Percentiles rank a stretch among this genome's conserved stretches.
phyloP scores from a whole-genome alignment of 2,329 filamentous ascomycete genomes.

The Epichloe sibirici region DNA sequence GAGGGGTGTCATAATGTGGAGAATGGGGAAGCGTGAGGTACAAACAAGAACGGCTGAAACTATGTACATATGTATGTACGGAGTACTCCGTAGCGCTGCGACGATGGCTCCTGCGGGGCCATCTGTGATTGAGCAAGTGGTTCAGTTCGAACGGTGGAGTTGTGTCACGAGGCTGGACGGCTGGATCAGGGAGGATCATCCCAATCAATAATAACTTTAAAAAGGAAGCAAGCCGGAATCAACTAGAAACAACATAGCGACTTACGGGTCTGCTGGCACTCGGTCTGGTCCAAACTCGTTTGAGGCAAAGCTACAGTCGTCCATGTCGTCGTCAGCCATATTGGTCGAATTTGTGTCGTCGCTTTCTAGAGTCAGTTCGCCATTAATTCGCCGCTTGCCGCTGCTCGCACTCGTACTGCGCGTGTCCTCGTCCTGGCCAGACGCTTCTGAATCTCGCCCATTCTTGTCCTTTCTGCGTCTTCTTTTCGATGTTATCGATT shows the following conservation, averaged over 20 bases:
- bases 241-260: background rate
- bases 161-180: too few relatives aligned
- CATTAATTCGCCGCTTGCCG: slow-evolving; percentile 11
- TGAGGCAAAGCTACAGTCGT: slow-evolving; percentile 21
- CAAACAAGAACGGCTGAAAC: too few relatives aligned
- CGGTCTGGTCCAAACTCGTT: slow-evolving; percentile 20
- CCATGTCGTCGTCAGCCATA: slow-evolving; percentile 20
- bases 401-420: slow-evolving; percentile 21
- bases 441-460: slow-evolving; percentile 23
- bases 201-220: too few relatives aligned
- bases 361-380: slow-evolving; percentile 24
- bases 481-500: slow-evolving; percentile 36
- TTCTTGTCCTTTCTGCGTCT: slow-evolving; percentile 34
- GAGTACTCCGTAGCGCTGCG: too few relatives aligned
- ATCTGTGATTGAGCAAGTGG: too few relatives aligned
- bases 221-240: background rate
- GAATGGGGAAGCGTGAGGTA: too few relatives aligned
- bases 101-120: too few relatives aligned
- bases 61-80: too few relatives aligned
- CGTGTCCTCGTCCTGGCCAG: slow-evolving; percentile 18
- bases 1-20: too few relatives aligned
- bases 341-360: slow-evolving; percentile 18
- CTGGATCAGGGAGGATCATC: too few relatives aligned
- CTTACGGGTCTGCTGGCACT: slow-evolving; percentile 12
- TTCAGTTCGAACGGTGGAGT: too few relatives aligned